A percentile compares a stretch with the other conserved stretches of the same genome.
Evolutionary conservation across 164 flowering plant genomes (phyloP).

Genomic region (Stephania japonica): DNA sequence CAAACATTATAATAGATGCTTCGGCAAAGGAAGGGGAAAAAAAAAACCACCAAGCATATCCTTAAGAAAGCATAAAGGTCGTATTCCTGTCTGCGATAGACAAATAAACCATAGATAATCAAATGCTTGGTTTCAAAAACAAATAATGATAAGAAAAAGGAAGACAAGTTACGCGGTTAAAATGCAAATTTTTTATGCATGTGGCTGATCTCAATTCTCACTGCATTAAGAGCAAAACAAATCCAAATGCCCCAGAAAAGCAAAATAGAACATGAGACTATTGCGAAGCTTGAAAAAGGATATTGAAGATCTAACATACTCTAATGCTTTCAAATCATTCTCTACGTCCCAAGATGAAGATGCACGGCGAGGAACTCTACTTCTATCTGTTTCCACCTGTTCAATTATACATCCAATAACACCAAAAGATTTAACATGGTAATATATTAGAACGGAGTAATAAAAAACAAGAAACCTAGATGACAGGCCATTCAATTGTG

Average conservation of each 20-base stretch:
- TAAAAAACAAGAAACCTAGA: not conserved
- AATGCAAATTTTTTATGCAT: not conserved
- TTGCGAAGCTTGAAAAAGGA: not conserved
- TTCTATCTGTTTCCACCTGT: constrained; percentile 89
- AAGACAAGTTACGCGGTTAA: not conserved
- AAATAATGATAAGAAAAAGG: not conserved
- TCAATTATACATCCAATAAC: constrained; percentile 7
- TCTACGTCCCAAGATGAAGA: constrained; percentile 95
- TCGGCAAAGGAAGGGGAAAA: not conserved
- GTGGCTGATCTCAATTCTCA: not conserved
- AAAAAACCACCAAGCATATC: not conserved
- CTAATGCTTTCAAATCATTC: constrained; percentile 77
- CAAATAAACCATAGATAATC: not conserved
- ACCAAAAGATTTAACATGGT: not conserved
- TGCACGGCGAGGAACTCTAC: constrained; percentile 63
- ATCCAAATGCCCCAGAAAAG: not conserved
- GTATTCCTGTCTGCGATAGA: not conserved
- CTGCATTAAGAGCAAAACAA: not conserved
- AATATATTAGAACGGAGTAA: not conserved
- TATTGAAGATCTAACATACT: constrained; percentile 46
- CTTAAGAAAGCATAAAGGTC: not conserved
- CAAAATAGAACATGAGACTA: not conserved
- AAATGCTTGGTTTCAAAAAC: not conserved
- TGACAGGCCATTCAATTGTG: not conserved
- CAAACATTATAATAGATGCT: not conserved